Evolutionary conservation across 78 protist species (phyloP).

Genomic region (Emiliania huxleyi): DNA sequence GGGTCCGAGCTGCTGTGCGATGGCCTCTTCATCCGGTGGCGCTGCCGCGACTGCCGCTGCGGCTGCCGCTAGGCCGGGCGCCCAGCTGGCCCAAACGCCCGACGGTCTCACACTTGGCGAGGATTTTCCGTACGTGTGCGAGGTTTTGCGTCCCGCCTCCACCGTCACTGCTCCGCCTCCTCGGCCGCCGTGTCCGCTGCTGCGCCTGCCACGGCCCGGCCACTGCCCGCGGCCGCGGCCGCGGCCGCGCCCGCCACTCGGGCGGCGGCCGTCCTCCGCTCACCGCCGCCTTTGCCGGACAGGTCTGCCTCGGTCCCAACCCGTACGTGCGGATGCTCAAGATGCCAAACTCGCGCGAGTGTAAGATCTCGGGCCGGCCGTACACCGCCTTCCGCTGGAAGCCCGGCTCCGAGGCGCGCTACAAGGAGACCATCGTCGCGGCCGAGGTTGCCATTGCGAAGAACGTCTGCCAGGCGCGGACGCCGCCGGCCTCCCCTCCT

Average conservation of each 20-base stretch:
- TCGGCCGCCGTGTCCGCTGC: too few species aligned
- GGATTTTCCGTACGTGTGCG: slow-evolving; percentile 47
- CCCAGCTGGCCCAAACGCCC: not conserved
- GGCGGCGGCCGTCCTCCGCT: too few species aligned
- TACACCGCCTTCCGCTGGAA: slow-evolving; percentile 52
- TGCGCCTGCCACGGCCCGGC: too few species aligned
- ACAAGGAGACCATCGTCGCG: slow-evolving; percentile 43
- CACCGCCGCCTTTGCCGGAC: too few species aligned
- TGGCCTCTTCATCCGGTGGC: not conserved
- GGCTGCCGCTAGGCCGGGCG: not conserved
- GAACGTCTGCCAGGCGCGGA: slow-evolving; percentile 45
- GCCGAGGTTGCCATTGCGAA: slow-evolving; percentile 45
- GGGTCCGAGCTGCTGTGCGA: too few species aligned
- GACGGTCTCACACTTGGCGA: slow-evolving; percentile 31
- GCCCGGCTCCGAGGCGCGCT: slow-evolving; percentile 41
- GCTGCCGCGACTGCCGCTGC: not conserved
- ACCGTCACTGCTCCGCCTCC: too few species aligned
- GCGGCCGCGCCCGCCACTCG: too few species aligned
- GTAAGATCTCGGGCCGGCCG: slow-evolving; percentile 47
- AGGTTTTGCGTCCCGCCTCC: too few species aligned
- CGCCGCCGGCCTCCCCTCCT: too few species aligned
- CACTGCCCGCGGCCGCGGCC: too few species aligned
- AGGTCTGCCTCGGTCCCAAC: slow-evolving; percentile 46
- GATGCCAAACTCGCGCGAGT: slow-evolving; percentile 13
- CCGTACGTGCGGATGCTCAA: slow-evolving; percentile 49